Evolutionary conservation across 2,329 filamentous ascomycete genomes (phyloP).

Genomic region (Elsinoe batatas): DNA sequence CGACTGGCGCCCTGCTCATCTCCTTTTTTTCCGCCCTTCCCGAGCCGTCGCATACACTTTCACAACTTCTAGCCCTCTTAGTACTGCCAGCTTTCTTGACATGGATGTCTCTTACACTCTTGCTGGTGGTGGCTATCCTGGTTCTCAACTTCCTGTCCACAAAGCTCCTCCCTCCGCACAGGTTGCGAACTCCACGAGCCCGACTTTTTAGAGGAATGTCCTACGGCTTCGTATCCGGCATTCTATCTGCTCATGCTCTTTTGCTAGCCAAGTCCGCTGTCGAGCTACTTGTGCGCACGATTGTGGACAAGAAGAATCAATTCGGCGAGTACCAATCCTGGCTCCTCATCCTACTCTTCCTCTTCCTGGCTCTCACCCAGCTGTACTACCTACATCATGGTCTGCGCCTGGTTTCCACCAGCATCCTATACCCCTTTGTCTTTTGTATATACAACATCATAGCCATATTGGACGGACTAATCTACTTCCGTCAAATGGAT

Average conservation of each 20-base stretch:
- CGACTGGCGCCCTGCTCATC: constrained; percentile 78
- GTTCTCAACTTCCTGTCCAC: constrained; percentile 35
- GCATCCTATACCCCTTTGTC: constrained; percentile 88
- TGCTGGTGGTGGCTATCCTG: constrained; percentile 39
- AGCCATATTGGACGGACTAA: constrained; percentile 90
- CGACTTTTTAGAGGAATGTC: constrained; percentile 68
- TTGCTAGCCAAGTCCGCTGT: constrained; percentile 94
- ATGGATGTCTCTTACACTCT: constrained; percentile 41
- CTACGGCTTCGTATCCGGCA: constrained; percentile 80
- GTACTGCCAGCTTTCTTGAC: constrained; percentile 48
- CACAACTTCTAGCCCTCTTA: constrained; percentile 69
- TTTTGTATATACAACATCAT: constrained; percentile 99
- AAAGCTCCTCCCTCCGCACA: constrained; percentile 23
- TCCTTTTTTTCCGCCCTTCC: constrained; percentile 89
- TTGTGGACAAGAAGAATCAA: constrained; percentile 79
- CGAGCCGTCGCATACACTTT: constrained; percentile 79
- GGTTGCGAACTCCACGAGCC: constrained; percentile 34
- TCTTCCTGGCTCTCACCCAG: constrained; percentile 75
- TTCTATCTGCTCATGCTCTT: constrained; percentile 85
- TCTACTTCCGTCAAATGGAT: constrained; percentile 88
- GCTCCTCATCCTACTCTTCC: constrained; percentile 73
- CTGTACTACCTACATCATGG: constrained; percentile 92
- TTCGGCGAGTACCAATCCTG: constrained; percentile 94
- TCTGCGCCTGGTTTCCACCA: constrained; percentile 88
- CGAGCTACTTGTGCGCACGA: constrained; percentile 79